Percentiles rank a stretch among this genome's conserved stretches.
Evolutionary conservation across 2,329 filamentous ascomycete genomes (phyloP).

Genomic region (Trichoderma arundinaceum): DNA sequence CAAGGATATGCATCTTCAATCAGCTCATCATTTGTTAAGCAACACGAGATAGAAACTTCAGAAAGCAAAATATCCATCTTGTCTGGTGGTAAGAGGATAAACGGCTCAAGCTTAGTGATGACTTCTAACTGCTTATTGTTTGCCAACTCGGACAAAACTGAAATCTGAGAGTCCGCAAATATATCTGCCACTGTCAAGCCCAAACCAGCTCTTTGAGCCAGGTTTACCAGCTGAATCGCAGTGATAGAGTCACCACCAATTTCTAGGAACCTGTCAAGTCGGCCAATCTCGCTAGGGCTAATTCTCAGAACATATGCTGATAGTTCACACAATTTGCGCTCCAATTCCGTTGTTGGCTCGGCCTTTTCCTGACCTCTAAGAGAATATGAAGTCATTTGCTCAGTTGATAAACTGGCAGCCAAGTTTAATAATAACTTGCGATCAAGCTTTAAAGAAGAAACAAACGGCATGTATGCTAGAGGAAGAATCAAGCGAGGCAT

Average conservation of each 20-base stretch:
- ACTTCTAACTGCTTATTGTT: neutral
- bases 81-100: neutral
- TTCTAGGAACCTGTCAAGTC: constrained; percentile 32
- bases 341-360: constrained; percentile 32
- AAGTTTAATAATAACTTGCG: constrained; percentile 13
- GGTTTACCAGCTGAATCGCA: constrained; percentile 51
- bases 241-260: constrained; percentile 51
- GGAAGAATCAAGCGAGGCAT: constrained; percentile 34
- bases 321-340: constrained; percentile 32
- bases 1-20: constrained; percentile 25
- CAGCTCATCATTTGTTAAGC: neutral
- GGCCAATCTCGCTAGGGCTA: constrained; percentile 38
- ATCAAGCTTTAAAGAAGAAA: constrained; percentile 31
- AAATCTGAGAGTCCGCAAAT: constrained; percentile 16
- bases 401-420: constrained; percentile 12
- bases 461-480: constrained; percentile 32
- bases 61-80: neutral
- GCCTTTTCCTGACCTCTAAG: neutral
- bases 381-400: constrained; percentile 6
- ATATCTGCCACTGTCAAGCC: constrained; percentile 10
- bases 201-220: constrained; percentile 39
- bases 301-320: constrained; percentile 44
- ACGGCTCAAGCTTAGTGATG: neutral
- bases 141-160: constrained; percentile 4
- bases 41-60: neutral